Base-by-base conservation (phyloP, 1,139 yeast genomes). In the Hemisphaericaspora xylofermentans region DNA sequence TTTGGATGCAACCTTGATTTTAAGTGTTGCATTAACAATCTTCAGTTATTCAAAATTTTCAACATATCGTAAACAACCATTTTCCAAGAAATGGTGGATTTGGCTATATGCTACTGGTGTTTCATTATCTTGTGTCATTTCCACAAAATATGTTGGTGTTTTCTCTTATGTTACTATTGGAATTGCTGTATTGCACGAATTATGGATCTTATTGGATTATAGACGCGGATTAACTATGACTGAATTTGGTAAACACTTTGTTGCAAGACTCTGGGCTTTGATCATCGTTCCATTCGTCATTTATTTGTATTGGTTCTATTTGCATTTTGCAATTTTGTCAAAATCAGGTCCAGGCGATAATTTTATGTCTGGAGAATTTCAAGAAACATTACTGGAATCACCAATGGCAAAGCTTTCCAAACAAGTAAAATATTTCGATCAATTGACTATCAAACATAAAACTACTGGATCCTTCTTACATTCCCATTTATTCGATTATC, bases 321-420 rank as follows among this genome's bases (percentile, higher is more conserved):
- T 91, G 43, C 99, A 94, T 64, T 93, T 94, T 63, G 76, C 81
- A 30, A 74, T 93, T 34, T 78, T 94, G 54, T 76, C 66, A 46
- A 82, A 79, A 53, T 89, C 98, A 1, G 99, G 99, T 26, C 94
- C 98, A 6, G 99, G 99, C 46, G 98, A 94, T 63, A 71, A 74
- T 5, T 91, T 91, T 63, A 94, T 94, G 98, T 79, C 94, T 14
- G 73, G 93, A 3, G 94, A 84, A 44, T 94, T 94, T 73, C 98
- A 93, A 65, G 96, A 88, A 58, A 84, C 96, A 13, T 74, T 93
- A 42, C 80, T 80, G 21, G 98, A 91, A 57, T 88, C 94, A 33
- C 82, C 87, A 15, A 60, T 88, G 56, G 87, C 94, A 3, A 76
- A 68, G 53, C 79, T 79, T 39, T 78, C 97, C 7, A 84, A 80